Conservation (phyloP, 129 eudicot species). For the Gnaphalium uliginosum region DNA sequence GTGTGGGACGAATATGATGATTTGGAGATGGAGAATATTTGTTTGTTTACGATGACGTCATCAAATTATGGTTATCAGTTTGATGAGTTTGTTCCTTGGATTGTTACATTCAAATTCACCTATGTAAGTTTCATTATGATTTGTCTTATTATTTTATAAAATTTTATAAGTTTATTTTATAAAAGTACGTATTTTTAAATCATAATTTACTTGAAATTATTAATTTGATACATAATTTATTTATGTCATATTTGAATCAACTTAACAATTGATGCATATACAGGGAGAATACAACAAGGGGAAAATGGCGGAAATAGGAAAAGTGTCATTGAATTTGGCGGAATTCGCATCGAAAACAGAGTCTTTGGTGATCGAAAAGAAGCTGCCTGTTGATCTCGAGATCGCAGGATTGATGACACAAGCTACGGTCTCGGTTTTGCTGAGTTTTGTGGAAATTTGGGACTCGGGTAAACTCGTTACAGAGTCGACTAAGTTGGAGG, state of each 20-base stretch:
- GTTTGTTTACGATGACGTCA: conserved; percentile 36
- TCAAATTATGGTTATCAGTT: conserved; percentile 10
- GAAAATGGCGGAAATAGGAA: conserved; percentile 53
- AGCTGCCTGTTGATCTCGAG: conserved; percentile 46
- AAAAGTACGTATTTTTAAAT: too few species aligned
- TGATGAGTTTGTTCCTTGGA: conserved; percentile 43
- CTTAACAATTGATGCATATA: neutral
- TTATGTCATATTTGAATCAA: neutral
- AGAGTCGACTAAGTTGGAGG: conserved; percentile 22
- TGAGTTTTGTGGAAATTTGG: conserved; percentile 52
- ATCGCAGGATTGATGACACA: conserved; percentile 46
- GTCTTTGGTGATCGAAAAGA: conserved; percentile 35
- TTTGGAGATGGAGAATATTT: conserved; percentile 39
- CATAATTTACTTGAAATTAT: too few species aligned
- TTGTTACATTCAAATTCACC: conserved; percentile 44
- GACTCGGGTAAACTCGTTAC: conserved; percentile 26
- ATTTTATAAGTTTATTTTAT: too few species aligned
- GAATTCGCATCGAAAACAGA: conserved; percentile 46
- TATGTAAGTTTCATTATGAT: conserved; percentile 40
- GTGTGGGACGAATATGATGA: conserved; percentile 62
- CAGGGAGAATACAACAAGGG: conserved; percentile 53
- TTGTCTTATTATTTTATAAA: neutral
- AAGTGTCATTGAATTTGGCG: conserved; percentile 48
- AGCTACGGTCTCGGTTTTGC: conserved; percentile 47
- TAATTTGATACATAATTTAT: too few species aligned